Evolutionary conservation across 768 basidiomycete species (phyloP).

Genomic region (Suillus tomentosus): DNA sequence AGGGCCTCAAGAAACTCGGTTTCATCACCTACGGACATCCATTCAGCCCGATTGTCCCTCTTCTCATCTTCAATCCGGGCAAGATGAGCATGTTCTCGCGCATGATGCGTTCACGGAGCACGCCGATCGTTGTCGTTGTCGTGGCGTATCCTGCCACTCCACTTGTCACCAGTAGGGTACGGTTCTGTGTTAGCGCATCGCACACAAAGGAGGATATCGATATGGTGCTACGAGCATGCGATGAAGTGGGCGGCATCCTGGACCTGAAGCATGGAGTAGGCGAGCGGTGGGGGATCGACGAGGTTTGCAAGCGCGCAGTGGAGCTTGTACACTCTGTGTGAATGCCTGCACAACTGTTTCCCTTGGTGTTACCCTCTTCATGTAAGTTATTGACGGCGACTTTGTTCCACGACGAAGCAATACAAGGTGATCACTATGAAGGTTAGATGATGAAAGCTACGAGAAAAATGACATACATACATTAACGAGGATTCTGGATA

Average conservation of each 20-base stretch:
- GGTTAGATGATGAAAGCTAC: not conserved
- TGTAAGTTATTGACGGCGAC: conserved; percentile 1
- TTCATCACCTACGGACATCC: conserved; percentile 96
- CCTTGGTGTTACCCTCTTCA: not conserved
- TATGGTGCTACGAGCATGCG: conserved; percentile 77
- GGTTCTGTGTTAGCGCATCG: conserved; percentile 94
- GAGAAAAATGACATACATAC: not conserved
- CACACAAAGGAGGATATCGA: conserved; percentile 99
- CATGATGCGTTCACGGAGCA: conserved; percentile 67
- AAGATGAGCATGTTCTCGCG: conserved; percentile 93
- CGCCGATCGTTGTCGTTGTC: conserved; percentile 86
- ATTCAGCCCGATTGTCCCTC: conserved; percentile 90
- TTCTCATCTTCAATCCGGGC: conserved; percentile 89
- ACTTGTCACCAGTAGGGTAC: conserved; percentile 66
- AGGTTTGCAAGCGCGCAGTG: conserved; percentile 68
- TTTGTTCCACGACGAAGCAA: not conserved
- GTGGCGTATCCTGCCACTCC: conserved; percentile 92
- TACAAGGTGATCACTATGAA: not conserved
- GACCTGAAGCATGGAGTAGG: conserved; percentile 82
- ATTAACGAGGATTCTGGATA: conserved; percentile 2
- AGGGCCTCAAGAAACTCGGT: conserved; percentile 84
- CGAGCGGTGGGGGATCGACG: conserved; percentile 80
- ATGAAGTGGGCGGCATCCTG: conserved; percentile 88
- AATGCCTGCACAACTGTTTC: conserved; percentile 4
- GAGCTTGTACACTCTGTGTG: conserved; percentile 61